Conservation (phyloP, 768 basidiomycete genomes). For the Agaricus subrufescens region DNA sequence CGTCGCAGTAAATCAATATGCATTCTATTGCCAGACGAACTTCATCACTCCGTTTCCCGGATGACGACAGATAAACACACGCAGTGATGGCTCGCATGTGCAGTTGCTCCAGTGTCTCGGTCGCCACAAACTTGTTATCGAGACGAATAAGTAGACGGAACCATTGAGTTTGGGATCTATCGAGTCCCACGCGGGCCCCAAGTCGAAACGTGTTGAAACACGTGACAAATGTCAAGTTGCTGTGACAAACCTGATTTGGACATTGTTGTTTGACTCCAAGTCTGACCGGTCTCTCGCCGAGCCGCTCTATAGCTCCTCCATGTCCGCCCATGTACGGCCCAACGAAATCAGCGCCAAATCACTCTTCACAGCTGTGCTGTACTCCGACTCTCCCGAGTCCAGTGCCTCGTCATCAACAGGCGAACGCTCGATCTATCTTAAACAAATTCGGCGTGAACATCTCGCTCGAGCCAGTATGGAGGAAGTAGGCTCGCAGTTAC, state of each 20-base stretch:
- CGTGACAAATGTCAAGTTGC: not conserved
- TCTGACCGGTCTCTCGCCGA: not conserved
- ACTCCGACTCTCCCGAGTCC: not conserved
- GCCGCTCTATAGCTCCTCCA: not conserved
- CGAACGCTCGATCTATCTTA: constrained; percentile 3
- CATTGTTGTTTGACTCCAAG: not conserved
- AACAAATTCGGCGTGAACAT: constrained; percentile 5
- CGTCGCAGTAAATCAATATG: too few relatives aligned
- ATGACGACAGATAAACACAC: too few relatives aligned
- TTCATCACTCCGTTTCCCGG: too few relatives aligned
- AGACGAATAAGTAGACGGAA: too few relatives aligned
- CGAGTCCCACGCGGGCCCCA: not conserved
- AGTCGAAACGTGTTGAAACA: not conserved
- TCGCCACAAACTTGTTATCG: too few relatives aligned
- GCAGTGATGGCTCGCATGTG: too few relatives aligned
- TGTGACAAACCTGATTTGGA: not conserved
- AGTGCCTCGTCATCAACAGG: not conserved
- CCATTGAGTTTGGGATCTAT: not conserved
- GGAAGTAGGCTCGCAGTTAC: not conserved
- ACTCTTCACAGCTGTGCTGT: constrained; percentile 7
- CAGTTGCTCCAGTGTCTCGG: too few relatives aligned
- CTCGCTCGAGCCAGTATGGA: constrained; percentile 10
- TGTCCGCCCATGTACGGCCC: not conserved
- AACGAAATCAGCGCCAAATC: not conserved
- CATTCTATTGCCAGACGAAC: too few relatives aligned